Base-by-base conservation (phyloP, 2,329 filamentous ascomycete genomes). In the Aureobasidium subglaciale region DNA sequence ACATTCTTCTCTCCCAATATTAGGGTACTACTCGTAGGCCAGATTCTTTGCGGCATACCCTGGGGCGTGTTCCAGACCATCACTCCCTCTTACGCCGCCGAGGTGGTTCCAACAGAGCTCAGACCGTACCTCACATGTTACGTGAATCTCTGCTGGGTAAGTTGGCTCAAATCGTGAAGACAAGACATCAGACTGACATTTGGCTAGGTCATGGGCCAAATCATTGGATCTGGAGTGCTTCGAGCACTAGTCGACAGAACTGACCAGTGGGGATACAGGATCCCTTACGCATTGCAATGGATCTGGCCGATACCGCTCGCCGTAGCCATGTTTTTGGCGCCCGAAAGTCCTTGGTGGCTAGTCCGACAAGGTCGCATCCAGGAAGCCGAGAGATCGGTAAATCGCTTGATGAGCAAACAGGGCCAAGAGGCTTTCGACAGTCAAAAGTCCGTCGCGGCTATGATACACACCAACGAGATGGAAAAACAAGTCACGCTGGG, bases 1-100 rank as follows among this genome's bases (percentile, higher is more conserved):
- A 58, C 56, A 9, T 59, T 59, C 55, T 59, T 55, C 20, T 53
- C 58, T 11, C 49, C 49, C 22, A 58, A 42, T 18, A n/a, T 59
- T 15, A 9, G 27, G 25, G 27, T 56, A 38, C 61, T 72, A n/a
- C 62, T 72, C 13, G 68, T 65, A 9, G 70, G 68, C 4, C 64
- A 71, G 53, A 61, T 73, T 15, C 62, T 75, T 8, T 69, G 65
- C 30, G 72, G 72, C n/a, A 64, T 72, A 43, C 68, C 67, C 2
- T 67, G 62, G 63, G 63, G 65, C 16, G 58, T 63, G 2, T 64
- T 66, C 22, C 59, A 62, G 9, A 63, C 60, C 1, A 65, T 72
- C 25, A 68, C 71, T 9, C 70, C 80, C 59, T 84, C 83, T 1
- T 88, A 88, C 63, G 85, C 84, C 27, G 83, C 82, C 55, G 85